Evolutionary conservation across 306 rosid genomes (phyloP).

Genomic region (Adenanthera pavonina): DNA sequence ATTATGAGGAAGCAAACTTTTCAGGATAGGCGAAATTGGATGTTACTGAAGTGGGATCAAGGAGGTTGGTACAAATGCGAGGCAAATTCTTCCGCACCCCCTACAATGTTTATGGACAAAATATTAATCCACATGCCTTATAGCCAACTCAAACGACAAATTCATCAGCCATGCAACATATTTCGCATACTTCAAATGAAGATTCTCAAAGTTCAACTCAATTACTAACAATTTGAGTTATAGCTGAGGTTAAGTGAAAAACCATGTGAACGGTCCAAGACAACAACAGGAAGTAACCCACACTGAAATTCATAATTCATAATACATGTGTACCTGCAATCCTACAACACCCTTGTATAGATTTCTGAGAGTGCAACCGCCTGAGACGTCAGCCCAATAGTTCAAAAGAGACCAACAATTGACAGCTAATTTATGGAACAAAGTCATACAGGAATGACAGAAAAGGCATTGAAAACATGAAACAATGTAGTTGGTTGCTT

Average conservation of each 20-base stretch:
- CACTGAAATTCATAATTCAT: neutral
- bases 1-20: slow-evolving; percentile 28
- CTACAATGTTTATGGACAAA: slow-evolving; percentile 52
- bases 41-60: slow-evolving; percentile 83
- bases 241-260: neutral
- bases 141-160: slow-evolving; percentile 26
- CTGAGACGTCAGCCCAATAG: slow-evolving; percentile 71
- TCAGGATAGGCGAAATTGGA: slow-evolving; percentile 25
- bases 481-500: slow-evolving; percentile 37
- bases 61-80: slow-evolving; percentile 63
- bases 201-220: slow-evolving; percentile 23
- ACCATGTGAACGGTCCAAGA: neutral
- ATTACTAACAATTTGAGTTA: neutral
- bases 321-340: slow-evolving; percentile 61
- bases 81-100: slow-evolving; percentile 67
- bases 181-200: slow-evolving; percentile 5
- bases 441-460: neutral
- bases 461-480: slow-evolving; percentile 28
- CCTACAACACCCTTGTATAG: slow-evolving; percentile 74
- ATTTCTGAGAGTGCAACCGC: slow-evolving; percentile 66
- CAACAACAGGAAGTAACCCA: neutral
- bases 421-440: slow-evolving; percentile 23
- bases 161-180: slow-evolving; percentile 17
- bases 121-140: slow-evolving; percentile 14
- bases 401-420: slow-evolving; percentile 37